Percentiles rank a stretch among this genome's conserved stretches.
Evolutionary conservation across 495 filamentous ascomycete genomes (phyloP).

Genomic region (Darksidea phi): DNA sequence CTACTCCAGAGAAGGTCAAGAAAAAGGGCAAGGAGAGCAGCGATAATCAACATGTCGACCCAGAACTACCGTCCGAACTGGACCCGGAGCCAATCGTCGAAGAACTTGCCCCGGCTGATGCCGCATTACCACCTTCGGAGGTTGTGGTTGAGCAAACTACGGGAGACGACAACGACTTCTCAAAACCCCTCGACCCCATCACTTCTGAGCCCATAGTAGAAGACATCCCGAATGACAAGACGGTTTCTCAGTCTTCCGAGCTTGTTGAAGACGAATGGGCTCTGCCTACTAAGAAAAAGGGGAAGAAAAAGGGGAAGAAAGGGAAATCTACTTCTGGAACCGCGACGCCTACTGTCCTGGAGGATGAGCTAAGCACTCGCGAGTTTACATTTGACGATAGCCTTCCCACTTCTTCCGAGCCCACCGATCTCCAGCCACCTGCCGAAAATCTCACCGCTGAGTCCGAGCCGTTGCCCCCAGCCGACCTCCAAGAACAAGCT

Average conservation of each 20-base stretch:
- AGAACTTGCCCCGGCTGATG: neutral
- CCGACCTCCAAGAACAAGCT: neutral
- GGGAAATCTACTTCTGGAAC: neutral
- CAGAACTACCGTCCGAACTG: no score
- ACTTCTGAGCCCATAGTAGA: neutral
- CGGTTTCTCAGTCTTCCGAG: neutral
- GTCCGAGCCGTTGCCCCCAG: neutral
- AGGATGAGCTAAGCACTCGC: neutral
- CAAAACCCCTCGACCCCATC: neutral
- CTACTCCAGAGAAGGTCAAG: neutral
- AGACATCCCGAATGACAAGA: neutral
- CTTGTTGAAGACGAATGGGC: slow-evolving; percentile 1
- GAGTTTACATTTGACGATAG: neutral
- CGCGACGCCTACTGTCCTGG: neutral
- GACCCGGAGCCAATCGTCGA: neutral
- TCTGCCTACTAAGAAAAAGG: slow-evolving; percentile 8
- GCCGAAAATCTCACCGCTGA: neutral
- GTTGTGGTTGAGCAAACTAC: no score
- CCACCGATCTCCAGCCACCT: neutral
- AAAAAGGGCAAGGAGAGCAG: slow-evolving; percentile 23
- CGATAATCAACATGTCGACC: neutral
- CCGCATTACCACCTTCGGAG: neutral
- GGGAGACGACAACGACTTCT: neutral
- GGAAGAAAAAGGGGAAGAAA: slow-evolving; percentile 27
- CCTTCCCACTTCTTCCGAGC: neutral